These are phyloP conservation scores for Anacardium occidentale DNA, from an alignment of 345 rosid species.

Conservation along the genomic window DNA sequence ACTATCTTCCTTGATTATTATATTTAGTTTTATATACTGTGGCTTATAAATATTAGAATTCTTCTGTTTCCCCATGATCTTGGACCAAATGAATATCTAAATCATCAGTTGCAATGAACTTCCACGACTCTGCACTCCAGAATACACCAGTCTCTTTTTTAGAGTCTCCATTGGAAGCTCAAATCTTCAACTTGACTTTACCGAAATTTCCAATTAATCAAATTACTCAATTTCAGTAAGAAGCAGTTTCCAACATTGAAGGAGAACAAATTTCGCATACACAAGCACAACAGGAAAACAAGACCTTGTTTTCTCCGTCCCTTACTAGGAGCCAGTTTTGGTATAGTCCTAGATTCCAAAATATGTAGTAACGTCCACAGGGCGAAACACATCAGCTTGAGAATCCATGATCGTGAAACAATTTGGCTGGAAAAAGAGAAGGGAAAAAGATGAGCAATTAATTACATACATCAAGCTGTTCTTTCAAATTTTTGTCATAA, in stretches of 20 bases:
- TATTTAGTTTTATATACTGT: background rate
- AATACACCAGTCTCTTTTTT: background rate
- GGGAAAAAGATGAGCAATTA: conserved; percentile 15
- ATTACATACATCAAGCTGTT: conserved; percentile 28
- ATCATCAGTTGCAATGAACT: background rate
- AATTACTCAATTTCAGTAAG: background rate
- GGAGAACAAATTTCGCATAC: no score
- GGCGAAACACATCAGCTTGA: conserved; percentile 26
- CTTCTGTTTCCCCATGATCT: background rate
- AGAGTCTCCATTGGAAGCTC: background rate
- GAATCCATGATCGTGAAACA: conserved; percentile 22
- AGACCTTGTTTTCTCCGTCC: background rate
- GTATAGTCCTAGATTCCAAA: conserved; percentile 8
- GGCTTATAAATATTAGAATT: background rate
- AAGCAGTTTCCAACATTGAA: background rate
- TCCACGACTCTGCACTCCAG: background rate
- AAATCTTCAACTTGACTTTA: no score
- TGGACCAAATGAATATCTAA: background rate
- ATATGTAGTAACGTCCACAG: conserved; percentile 21
- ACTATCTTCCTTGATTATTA: background rate
- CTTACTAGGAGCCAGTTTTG: background rate
- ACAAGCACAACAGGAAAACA: background rate
- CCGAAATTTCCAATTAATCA: no score
- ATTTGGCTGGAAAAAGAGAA: conserved; percentile 5
- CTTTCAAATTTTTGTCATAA: conserved; percentile 39